Conservation (phyloP, 371 early-diverging fungal species). For the Fennellomyces sp. region DNA sequence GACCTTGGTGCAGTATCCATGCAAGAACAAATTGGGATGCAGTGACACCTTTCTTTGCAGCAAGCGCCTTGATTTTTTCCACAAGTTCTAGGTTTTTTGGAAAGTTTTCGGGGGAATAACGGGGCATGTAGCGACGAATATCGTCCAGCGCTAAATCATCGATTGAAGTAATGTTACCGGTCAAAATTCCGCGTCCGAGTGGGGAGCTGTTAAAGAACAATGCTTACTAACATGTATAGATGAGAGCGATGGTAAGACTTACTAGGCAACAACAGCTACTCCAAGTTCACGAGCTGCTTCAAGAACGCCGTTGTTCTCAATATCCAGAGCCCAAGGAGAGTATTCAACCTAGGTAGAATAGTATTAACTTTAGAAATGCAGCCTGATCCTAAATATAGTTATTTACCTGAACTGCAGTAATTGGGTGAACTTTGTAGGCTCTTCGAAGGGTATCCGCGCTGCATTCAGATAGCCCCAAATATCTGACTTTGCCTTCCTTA, state of each 20-base stretch:
- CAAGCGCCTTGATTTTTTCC: conserved; percentile 42
- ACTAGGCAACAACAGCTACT: conserved; percentile 57
- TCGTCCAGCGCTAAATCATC: conserved; percentile 53
- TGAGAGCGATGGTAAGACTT: conserved; percentile 45
- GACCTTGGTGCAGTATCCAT: conserved; percentile 58
- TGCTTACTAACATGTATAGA: not conserved
- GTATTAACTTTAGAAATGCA: too few relatives aligned
- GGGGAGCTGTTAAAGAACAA: conserved; percentile 25
- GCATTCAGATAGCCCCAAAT: conserved; percentile 65
- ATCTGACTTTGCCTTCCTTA: conserved; percentile 60
- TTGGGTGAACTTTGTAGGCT: conserved; percentile 68
- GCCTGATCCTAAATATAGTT: too few relatives aligned
- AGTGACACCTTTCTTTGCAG: conserved; percentile 44
- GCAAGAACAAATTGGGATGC: conserved; percentile 54
- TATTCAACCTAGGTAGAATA: too few relatives aligned
- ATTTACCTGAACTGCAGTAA: conserved; percentile 62
- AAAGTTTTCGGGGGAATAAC: conserved; percentile 55
- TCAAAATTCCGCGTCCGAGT: conserved; percentile 64
- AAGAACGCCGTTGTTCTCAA: conserved; percentile 53
- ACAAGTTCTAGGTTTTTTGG: conserved; percentile 57
- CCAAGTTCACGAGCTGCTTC: conserved; percentile 60
- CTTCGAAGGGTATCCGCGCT: conserved; percentile 52
- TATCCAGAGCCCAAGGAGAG: conserved; percentile 55
- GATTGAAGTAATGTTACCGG: conserved; percentile 43
- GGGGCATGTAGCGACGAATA: conserved; percentile 48